Conservation (phyloP, 345 rosid species). For the Aquilaria sinensis region DNA sequence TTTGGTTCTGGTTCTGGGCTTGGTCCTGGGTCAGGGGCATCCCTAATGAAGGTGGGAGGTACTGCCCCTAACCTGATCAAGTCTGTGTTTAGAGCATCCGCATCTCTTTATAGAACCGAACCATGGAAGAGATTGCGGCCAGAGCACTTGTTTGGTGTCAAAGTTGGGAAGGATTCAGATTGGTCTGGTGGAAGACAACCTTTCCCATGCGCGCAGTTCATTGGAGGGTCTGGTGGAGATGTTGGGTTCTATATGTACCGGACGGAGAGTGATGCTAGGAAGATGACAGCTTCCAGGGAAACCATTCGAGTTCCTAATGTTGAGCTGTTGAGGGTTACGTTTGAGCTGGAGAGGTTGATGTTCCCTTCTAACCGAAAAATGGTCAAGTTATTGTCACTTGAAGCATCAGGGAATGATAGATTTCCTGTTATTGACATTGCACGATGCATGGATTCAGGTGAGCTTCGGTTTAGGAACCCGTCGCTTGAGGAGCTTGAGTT, state of each 20-base stretch:
- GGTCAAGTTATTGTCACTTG: constrained; percentile 49
- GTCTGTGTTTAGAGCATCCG: constrained; percentile 49
- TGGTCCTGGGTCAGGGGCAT: constrained; percentile 65
- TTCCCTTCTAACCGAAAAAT: constrained; percentile 55
- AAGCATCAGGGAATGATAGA: constrained; percentile 46
- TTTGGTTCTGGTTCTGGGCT: constrained; percentile 77
- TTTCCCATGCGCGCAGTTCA: constrained; percentile 56
- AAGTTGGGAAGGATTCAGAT: constrained; percentile 58
- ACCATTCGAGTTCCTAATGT: constrained; percentile 44
- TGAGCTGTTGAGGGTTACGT: constrained; percentile 56
- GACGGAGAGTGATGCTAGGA: constrained; percentile 43
- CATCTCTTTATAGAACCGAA: constrained; percentile 60
- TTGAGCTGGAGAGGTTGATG: constrained; percentile 46
- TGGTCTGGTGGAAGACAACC: constrained; percentile 65
- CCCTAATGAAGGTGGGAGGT: constrained; percentile 54
- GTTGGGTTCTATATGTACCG: constrained; percentile 49
- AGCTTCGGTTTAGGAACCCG: constrained; percentile 52
- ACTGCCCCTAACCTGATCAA: constrained; percentile 41
- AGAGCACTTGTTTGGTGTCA: constrained; percentile 49
- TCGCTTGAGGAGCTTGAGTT: constrained; percentile 59
- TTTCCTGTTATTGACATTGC: constrained; percentile 65
- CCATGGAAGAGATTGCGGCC: constrained; percentile 70
- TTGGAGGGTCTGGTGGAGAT: constrained; percentile 73
- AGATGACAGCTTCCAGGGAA: constrained; percentile 53
- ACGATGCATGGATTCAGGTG: constrained; percentile 39